phyloP scores from a whole-genome alignment of 495 filamentous ascomycete species.

The Massariosphaeria phaeospora region DNA sequence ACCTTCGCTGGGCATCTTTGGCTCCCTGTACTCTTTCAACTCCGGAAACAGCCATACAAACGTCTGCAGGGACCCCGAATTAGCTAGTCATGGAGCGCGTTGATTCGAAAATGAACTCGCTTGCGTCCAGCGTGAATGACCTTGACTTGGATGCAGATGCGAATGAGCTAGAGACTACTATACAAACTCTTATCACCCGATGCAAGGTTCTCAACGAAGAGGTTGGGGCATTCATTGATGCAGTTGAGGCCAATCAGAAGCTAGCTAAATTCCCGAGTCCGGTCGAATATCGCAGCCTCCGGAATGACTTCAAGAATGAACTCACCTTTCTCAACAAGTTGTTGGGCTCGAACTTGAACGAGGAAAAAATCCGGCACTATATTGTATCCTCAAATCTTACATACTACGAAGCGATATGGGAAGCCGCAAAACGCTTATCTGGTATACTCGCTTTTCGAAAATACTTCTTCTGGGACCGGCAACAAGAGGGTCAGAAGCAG shows the following conservation, averaged over 20 bases:
- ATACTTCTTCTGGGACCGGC: conserved; percentile 23
- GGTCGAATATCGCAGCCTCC: conserved; percentile 34
- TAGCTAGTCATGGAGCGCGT: too few relatives aligned
- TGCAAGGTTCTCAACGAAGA: conserved; percentile 31
- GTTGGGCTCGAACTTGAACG: conserved; percentile 6
- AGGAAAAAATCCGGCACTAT: conserved; percentile 29
- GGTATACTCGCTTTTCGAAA: conserved; percentile 34
- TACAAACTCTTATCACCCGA: conserved; percentile 28
- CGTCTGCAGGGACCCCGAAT: too few relatives aligned
- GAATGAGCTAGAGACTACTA: conserved; percentile 6
- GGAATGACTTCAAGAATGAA: conserved; percentile 35
- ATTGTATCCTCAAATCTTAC: conserved; percentile 38
- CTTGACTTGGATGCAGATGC: neutral
- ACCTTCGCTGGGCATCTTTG: too few relatives aligned
- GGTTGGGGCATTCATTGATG: conserved; percentile 29
- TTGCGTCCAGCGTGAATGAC: neutral
- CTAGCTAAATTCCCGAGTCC: conserved; percentile 18
- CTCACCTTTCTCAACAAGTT: conserved; percentile 32
- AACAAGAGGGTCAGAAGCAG: conserved; percentile 22
- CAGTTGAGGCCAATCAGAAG: conserved; percentile 21
- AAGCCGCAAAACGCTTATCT: conserved; percentile 36
- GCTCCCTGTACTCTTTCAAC: too few relatives aligned
- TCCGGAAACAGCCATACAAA: too few relatives aligned
- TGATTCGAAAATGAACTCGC: too few relatives aligned
- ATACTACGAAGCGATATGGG: conserved; percentile 39